phyloP scores from a whole-genome alignment of 768 basidiomycete species.

The Mycena rosella region DNA sequence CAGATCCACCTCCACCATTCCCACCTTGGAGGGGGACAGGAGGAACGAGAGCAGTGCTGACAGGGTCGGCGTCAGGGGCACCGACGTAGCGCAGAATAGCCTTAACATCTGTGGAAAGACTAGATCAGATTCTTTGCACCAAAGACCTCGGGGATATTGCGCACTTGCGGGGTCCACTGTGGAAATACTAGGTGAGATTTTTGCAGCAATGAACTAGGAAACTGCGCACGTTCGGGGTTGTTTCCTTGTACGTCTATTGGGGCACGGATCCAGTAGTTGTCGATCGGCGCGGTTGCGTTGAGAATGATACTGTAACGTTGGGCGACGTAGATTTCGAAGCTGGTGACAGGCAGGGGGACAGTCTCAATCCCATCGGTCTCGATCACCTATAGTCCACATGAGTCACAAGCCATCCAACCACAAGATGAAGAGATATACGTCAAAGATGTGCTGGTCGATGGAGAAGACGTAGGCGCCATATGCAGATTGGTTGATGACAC shows the following conservation, averaged over 20 bases:
- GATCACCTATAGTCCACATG: too few species aligned
- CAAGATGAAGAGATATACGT: too few species aligned
- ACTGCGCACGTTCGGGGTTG: not conserved
- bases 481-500: conserved; percentile 51
- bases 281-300: conserved; percentile 48
- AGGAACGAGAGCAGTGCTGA: not conserved
- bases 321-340: conserved; percentile 46
- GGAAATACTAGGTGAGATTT: not conserved
- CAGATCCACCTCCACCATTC: not conserved
- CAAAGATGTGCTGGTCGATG: conserved; percentile 30
- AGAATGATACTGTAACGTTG: conserved; percentile 49
- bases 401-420: too few species aligned
- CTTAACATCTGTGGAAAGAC: conserved; percentile 42
- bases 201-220: not conserved
- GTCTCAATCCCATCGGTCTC: conserved; percentile 44
- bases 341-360: conserved; percentile 44
- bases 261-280: conserved; percentile 58
- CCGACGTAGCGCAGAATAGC: conserved; percentile 59
- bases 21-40: too few species aligned
- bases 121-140: not conserved
- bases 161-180: conserved; percentile 44
- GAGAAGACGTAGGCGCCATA: conserved; percentile 47
- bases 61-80: conserved; percentile 52
- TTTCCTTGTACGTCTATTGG: conserved; percentile 36
- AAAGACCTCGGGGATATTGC: not conserved